Percentiles rank a stretch among this genome's conserved stretches.
phyloP scores from a whole-genome alignment of 1,284 basidiomycete genomes.

The Apiotrichum sp. region DNA sequence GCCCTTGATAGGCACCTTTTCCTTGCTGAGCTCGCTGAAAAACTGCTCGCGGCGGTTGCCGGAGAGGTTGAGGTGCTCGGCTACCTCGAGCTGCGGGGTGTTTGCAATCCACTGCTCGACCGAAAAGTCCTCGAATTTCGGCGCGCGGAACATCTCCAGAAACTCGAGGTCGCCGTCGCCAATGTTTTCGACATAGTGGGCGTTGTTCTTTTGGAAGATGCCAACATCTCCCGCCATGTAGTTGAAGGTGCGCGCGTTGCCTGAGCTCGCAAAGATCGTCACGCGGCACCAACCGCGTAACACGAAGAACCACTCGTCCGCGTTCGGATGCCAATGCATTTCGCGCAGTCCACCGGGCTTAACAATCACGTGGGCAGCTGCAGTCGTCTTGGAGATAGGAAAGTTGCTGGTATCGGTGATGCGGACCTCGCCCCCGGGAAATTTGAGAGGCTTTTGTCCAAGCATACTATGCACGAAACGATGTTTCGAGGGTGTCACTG shows the following conservation, averaged over 20 bases:
- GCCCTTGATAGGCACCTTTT: conserved; percentile 21
- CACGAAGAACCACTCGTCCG: conserved; percentile 44
- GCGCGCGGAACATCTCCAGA: conserved; percentile 61
- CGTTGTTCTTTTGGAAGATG: conserved; percentile 50
- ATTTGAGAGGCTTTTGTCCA: conserved; percentile 46
- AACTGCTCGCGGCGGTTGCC: conserved; percentile 17
- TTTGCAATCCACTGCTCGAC: conserved; percentile 61
- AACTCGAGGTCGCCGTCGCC: conserved; percentile 59
- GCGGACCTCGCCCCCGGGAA: conserved; percentile 57
- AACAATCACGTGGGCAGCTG: conserved; percentile 62
- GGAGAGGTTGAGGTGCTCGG: conserved; percentile 46
- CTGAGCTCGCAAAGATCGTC: conserved; percentile 58
- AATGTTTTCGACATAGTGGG: conserved; percentile 66
- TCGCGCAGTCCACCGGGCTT: conserved; percentile 61
- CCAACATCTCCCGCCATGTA: conserved; percentile 63
- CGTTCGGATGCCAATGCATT: conserved; percentile 64
- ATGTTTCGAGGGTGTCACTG: conserved; percentile 14
- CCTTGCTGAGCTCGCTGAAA: conserved; percentile 16
- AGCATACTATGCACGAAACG: conserved; percentile 29
- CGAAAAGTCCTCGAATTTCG: conserved; percentile 57
- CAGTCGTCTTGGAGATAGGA: conserved; percentile 55
- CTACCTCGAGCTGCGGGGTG: conserved; percentile 55
- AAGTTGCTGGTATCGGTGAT: conserved; percentile 60
- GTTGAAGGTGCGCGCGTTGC: conserved; percentile 62
- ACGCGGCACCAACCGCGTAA: conserved; percentile 55